A percentile compares a stretch with the other conserved stretches of the same genome.
Evolutionary conservation across 176 grass and related monocot genomes (phyloP).

Genomic region (Dendrocalamus sinicus): DNA sequence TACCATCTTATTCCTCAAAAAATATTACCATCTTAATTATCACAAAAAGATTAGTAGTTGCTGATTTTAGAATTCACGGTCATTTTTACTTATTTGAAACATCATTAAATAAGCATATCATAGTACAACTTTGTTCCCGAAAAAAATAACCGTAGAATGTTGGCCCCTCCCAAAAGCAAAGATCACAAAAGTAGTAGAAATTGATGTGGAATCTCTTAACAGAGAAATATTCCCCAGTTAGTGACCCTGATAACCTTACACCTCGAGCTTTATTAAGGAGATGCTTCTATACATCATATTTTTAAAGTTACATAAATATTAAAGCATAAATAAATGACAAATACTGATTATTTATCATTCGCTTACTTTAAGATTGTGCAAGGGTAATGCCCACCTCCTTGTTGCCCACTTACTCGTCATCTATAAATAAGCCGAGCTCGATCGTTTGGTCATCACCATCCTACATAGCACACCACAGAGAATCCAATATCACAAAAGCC

Average conservation of each 20-base stretch:
- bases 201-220: not conserved
- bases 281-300: too few species aligned
- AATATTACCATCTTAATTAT: too few species aligned
- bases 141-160: not conserved
- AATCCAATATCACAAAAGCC: not conserved
- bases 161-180: conserved; percentile 40
- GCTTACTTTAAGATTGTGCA: too few species aligned
- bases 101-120: too few species aligned
- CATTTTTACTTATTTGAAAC: too few species aligned
- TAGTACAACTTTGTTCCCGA: not conserved
- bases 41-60: too few species aligned
- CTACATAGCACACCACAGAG: not conserved
- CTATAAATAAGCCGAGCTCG: conserved; percentile 4
- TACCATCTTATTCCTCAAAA: too few species aligned
- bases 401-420: not conserved
- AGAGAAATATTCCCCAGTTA: conserved; percentile 2
- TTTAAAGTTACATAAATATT: too few species aligned
- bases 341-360: too few species aligned
- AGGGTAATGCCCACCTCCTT: too few species aligned
- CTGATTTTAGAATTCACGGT: too few species aligned
- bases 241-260: not conserved
- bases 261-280: not conserved
- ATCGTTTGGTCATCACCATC: not conserved
- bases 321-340: too few species aligned
- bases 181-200: conserved; percentile 1